Evolutionary conservation across 1,139 yeast species (phyloP).

Genomic region (Yarrowia galli): DNA sequence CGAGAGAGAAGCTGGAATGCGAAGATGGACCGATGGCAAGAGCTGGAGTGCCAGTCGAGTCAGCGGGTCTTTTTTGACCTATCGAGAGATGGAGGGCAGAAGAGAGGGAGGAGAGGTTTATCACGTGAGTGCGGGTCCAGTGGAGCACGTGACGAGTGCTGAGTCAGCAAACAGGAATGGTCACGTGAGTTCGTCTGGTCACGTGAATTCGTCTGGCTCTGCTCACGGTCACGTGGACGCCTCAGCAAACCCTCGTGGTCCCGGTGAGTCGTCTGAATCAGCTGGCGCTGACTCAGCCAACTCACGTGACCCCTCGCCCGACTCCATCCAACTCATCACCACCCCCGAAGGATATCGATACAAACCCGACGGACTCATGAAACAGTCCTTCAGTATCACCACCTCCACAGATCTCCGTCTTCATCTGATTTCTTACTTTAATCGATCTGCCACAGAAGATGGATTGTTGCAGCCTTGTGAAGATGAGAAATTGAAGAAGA

Average conservation of each 20-base stretch:
- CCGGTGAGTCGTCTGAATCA: too few species aligned
- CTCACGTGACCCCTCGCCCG: slow-evolving; percentile 40
- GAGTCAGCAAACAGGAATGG: too few species aligned
- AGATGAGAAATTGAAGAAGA: slow-evolving; percentile 51
- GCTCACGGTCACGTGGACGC: too few species aligned
- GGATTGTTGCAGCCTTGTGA: slow-evolving; percentile 53
- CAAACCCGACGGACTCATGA: slow-evolving; percentile 61
- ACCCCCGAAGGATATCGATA: slow-evolving; percentile 50
- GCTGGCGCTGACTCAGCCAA: too few species aligned
- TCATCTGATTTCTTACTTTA: slow-evolving; percentile 64
- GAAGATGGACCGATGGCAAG: slow-evolving; percentile 78
- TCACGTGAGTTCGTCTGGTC: too few species aligned
- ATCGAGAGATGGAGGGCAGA: slow-evolving; percentile 63
- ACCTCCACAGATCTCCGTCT: slow-evolving; percentile 61
- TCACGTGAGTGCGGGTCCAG: not conserved
- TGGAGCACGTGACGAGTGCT: not conserved
- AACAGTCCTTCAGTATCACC: slow-evolving; percentile 65
- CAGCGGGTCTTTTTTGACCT: slow-evolving; percentile 67
- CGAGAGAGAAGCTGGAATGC: slow-evolving; percentile 73
- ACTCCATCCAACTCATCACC: slow-evolving; percentile 40
- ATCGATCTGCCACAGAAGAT: slow-evolving; percentile 48
- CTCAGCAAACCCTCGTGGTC: too few species aligned
- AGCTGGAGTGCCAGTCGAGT: slow-evolving; percentile 78
- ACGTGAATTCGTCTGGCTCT: too few species aligned
- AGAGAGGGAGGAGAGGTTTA: slow-evolving; percentile 40